Evolutionary conservation across 2,329 filamentous ascomycete species (phyloP).

Genomic region (Colletotrichum sp.): DNA sequence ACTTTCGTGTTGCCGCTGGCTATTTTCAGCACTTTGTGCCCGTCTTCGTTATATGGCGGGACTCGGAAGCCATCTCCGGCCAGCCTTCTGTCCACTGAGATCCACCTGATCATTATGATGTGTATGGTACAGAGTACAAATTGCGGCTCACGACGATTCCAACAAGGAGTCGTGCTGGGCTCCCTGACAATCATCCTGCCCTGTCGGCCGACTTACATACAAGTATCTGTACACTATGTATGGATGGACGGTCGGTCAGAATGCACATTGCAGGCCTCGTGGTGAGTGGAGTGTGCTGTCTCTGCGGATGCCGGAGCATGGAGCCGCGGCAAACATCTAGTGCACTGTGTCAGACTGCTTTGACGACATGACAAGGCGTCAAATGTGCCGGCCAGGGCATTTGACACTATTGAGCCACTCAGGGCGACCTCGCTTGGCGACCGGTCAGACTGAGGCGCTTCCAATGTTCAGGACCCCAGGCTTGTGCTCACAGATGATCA

Average conservation of each 20-base stretch:
- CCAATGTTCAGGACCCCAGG: neutral
- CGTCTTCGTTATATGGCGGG: neutral
- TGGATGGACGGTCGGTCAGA: neutral
- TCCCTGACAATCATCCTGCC: neutral
- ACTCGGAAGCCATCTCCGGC: neutral
- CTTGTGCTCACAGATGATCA: constrained; percentile 2
- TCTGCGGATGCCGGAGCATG: neutral
- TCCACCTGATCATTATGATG: neutral
- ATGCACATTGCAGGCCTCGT: neutral
- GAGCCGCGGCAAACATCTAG: neutral
- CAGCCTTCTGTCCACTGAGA: neutral
- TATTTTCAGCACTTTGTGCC: neutral
- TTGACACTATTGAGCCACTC: neutral
- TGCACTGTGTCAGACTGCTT: neutral
- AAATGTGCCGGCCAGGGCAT: neutral
- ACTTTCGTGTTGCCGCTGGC: neutral
- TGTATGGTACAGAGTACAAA: neutral
- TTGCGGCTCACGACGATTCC: neutral
- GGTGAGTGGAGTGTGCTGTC: neutral
- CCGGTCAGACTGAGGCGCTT: neutral
- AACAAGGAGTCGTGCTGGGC: neutral
- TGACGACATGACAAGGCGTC: neutral
- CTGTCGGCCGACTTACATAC: neutral
- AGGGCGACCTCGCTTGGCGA: neutral
- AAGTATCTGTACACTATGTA: neutral